Conservation (phyloP, 176 grass and related monocot species). For the Saccharum officinarum region DNA sequence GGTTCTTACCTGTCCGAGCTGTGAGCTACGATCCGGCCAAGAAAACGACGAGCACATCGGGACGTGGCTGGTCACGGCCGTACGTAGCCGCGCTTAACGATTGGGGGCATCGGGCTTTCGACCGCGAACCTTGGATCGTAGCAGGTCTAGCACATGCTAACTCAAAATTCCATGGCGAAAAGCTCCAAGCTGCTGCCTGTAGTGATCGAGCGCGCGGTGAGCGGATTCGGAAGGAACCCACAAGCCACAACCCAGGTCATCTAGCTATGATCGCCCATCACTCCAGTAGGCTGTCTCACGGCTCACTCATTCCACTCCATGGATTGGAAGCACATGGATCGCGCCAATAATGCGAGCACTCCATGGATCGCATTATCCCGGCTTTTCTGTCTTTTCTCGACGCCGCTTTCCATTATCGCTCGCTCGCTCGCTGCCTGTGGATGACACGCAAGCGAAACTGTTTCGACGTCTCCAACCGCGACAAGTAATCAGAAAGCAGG, state of each 20-base stretch:
- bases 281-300: neutral
- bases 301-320: neutral
- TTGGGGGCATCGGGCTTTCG: too few species aligned
- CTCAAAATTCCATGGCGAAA: neutral
- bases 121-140: too few species aligned
- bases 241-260: neutral
- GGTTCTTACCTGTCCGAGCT: constrained; percentile 24
- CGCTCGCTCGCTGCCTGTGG: neutral
- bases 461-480: neutral
- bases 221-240: neutral
- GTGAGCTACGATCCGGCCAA: neutral
- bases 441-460: neutral
- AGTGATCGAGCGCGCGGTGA: too few species aligned
- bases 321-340: too few species aligned
- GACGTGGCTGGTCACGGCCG: too few species aligned
- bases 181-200: neutral
- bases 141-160: too few species aligned
- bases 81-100: too few species aligned
- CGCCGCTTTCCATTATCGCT: neutral
- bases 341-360: neutral
- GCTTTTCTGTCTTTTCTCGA: neutral
- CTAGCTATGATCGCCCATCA: neutral
- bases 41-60: neutral
- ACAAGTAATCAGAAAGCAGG: too few species aligned
- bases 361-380: neutral